Conservation (phyloP, 2,329 filamentous ascomycete genomes). For the Ceratocystis ficicola region DNA sequence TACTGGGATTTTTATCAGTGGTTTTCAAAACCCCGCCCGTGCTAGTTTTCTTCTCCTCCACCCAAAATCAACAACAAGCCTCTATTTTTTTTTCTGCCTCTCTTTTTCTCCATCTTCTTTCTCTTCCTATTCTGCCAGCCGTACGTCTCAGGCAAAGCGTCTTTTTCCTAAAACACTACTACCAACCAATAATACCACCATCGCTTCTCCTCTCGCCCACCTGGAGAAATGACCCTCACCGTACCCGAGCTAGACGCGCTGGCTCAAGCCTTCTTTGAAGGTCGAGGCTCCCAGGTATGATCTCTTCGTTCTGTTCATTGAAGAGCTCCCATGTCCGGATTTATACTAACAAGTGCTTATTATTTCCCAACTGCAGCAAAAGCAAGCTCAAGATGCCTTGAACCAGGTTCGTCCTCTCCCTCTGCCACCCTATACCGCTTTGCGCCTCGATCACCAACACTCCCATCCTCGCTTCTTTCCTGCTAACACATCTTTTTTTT, state of each 20-base stretch:
- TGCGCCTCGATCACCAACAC: slow-evolving; percentile 10
- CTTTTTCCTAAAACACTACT: slow-evolving; percentile 14
- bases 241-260: slow-evolving; percentile 94
- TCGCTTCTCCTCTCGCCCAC: slow-evolving; percentile 25
- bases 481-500: slow-evolving; percentile 14
- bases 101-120: slow-evolving; percentile 23
- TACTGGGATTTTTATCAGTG: slow-evolving; percentile 16
- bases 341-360: slow-evolving; percentile 18
- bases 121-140: slow-evolving; percentile 22
- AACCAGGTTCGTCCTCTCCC: slow-evolving; percentile 59
- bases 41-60: slow-evolving; percentile 23
- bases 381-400: slow-evolving; percentile 80
- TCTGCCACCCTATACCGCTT: slow-evolving; percentile 16
- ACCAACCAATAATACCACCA: slow-evolving; percentile 11
- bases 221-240: slow-evolving; percentile 47
- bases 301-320: slow-evolving; percentile 17
- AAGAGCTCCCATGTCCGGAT: not conserved
- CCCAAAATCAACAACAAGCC: slow-evolving; percentile 21
- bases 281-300: slow-evolving; percentile 80
- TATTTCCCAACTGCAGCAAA: slow-evolving; percentile 54
- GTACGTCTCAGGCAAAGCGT: slow-evolving; percentile 19
- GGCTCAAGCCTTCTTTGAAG: slow-evolving; percentile 95
- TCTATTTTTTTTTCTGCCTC: slow-evolving; percentile 17
- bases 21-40: slow-evolving; percentile 22
- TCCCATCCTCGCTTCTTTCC: not conserved